Percentiles rank a stretch among this genome's conserved stretches.
Evolutionary conservation across 202 grass and related monocot genomes (phyloP).

Genomic region (Musa balbisiana): DNA sequence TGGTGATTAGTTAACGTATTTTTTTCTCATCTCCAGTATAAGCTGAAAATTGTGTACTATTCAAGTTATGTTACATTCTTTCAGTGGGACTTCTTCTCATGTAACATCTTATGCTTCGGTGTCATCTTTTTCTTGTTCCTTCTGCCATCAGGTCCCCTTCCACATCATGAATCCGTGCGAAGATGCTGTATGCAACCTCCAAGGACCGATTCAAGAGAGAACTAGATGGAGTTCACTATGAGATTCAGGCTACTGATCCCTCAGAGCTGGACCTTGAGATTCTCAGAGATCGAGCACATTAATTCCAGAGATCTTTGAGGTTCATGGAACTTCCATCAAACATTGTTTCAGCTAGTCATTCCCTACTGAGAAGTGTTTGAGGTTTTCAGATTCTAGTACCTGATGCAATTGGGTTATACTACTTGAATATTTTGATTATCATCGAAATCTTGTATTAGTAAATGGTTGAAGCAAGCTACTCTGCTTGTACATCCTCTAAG

Average conservation of each 20-base stretch:
- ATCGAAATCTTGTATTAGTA: neutral
- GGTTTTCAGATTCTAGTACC: neutral
- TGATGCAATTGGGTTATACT: neutral
- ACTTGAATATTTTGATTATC: neutral
- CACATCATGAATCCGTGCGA: conserved; percentile 7
- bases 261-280: neutral
- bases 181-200: conserved; percentile 23
- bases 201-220: conserved; percentile 14
- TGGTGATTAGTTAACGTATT: too few species aligned
- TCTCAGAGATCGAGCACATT: conserved; percentile 8
- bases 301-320: neutral
- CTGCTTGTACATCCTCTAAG: neutral
- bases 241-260: conserved; percentile 12
- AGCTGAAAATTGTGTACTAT: too few species aligned
- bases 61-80: too few species aligned
- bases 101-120: too few species aligned
- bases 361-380: neutral
- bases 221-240: conserved; percentile 6
- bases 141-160: conserved; percentile 3
- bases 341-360: neutral
- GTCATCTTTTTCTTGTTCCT: neutral
- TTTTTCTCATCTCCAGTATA: too few species aligned
- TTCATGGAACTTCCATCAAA: neutral
- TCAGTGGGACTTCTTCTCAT: too few species aligned
- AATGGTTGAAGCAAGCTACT: neutral